A percentile compares a stretch with the other conserved stretches of the same genome.
Evolutionary conservation across 2,329 filamentous ascomycete species (phyloP).

Genomic region (Colletotrichum musae): DNA sequence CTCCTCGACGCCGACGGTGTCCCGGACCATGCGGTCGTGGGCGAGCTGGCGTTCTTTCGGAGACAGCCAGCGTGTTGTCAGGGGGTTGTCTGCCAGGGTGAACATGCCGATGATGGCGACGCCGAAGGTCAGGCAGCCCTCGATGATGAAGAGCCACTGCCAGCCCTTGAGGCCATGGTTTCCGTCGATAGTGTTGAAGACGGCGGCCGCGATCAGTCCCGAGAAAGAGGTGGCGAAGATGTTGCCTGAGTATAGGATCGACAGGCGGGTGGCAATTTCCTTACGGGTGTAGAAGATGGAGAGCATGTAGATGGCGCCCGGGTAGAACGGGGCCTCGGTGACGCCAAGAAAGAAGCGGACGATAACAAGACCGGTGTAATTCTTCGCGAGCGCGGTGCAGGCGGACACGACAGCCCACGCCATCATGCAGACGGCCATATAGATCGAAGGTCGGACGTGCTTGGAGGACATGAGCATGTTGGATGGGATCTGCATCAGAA

Average conservation of each 20-base stretch:
- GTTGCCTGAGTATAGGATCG: slow-evolving; percentile 61
- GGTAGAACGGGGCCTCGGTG: slow-evolving; percentile 57
- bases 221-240: slow-evolving; percentile 56
- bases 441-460: slow-evolving; percentile 50
- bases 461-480: slow-evolving; percentile 60
- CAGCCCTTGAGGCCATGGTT: slow-evolving; percentile 47
- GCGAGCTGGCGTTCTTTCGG: slow-evolving; percentile 57
- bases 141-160: slow-evolving; percentile 53
- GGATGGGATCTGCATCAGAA: slow-evolving; percentile 62
- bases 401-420: slow-evolving; percentile 58
- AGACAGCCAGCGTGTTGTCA: slow-evolving; percentile 54
- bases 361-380: slow-evolving; percentile 58
- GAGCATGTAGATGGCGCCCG: slow-evolving; percentile 56
- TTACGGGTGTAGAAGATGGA: slow-evolving; percentile 69
- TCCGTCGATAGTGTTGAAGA: slow-evolving; percentile 52
- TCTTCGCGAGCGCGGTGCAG: slow-evolving; percentile 57
- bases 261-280: slow-evolving; percentile 59
- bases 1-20: slow-evolving; percentile 49
- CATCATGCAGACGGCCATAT: slow-evolving; percentile 53
- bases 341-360: slow-evolving; percentile 60
- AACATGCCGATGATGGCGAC: slow-evolving; percentile 51
- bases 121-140: slow-evolving; percentile 48
- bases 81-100: slow-evolving; percentile 54
- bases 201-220: slow-evolving; percentile 60
- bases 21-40: slow-evolving; percentile 53